Conservation (phyloP, 2,329 filamentous ascomycete genomes). For the Phialemonium atrogriseum region DNA sequence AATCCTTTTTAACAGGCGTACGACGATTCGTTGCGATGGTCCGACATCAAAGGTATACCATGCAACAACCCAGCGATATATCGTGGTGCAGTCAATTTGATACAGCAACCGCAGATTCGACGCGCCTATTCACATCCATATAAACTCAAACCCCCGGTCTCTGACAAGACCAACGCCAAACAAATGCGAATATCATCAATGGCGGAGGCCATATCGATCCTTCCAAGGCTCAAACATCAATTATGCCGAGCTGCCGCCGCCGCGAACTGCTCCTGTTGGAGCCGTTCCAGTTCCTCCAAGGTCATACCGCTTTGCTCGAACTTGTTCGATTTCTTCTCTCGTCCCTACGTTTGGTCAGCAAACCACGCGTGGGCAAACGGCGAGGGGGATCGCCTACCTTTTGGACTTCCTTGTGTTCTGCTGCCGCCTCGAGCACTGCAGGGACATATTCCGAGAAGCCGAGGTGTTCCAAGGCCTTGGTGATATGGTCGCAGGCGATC, state of each 20-base stretch:
- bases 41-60: too few species aligned
- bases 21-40: too few species aligned
- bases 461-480: slow-evolving; percentile 84
- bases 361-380: too few species aligned
- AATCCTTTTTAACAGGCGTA: too few species aligned
- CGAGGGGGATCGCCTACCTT: slow-evolving; percentile 63
- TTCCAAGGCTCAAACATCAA: slow-evolving; percentile 10
- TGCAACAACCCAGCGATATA: too few species aligned
- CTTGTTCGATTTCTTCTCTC: slow-evolving; percentile 96
- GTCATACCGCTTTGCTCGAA: slow-evolving; percentile 90
- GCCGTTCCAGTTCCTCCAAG: slow-evolving; percentile 77
- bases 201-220: neutral
- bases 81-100: too few species aligned
- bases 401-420: slow-evolving; percentile 85
- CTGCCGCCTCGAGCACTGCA: slow-evolving; percentile 77
- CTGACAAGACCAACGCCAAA: slow-evolving; percentile 11
- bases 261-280: slow-evolving; percentile 89
- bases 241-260: slow-evolving; percentile 68
- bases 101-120: too few species aligned
- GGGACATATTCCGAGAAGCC: slow-evolving; percentile 90
- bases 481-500: slow-evolving; percentile 96
- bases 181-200: too few species aligned
- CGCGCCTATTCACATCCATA: too few species aligned
- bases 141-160: slow-evolving; percentile 4
- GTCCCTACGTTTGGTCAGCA: slow-evolving; percentile 50